Conservation (phyloP, 805 yeast species). For the Saccharomycopsis sp. region DNA sequence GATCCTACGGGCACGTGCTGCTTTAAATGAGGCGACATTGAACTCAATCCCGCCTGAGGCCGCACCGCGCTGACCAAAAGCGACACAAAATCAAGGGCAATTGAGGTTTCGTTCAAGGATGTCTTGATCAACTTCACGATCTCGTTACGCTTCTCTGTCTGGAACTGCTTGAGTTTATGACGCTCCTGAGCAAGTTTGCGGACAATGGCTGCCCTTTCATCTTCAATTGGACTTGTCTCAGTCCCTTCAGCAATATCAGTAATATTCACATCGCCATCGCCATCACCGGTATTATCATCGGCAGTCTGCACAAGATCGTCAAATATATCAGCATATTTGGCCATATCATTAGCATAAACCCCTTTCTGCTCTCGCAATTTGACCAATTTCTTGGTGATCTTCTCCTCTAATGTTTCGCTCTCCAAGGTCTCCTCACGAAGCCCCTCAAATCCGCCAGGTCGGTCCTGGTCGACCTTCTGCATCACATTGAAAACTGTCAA, state of each 20-base stretch:
- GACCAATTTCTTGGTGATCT: conserved; percentile 2
- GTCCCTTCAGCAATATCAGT: background rate
- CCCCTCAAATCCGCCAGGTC: conserved; percentile 10
- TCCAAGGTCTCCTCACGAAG: conserved; percentile 13
- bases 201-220: background rate
- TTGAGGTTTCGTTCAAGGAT: conserved; percentile 83
- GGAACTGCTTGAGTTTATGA: conserved; percentile 30
- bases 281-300: background rate
- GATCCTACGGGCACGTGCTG: conserved; percentile 74
- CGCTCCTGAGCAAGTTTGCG: conserved; percentile 22
- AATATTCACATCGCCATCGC: background rate
- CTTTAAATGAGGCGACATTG: conserved; percentile 80
- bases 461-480: conserved; percentile 11
- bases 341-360: conserved; percentile 1
- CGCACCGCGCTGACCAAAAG: conserved; percentile 70
- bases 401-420: conserved; percentile 13
- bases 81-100: conserved; percentile 83
- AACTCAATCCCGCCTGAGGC: conserved; percentile 79
- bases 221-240: conserved; percentile 1
- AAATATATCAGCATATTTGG: conserved; percentile 2
- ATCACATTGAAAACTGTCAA: conserved; percentile 9
- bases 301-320: background rate
- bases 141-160: conserved; percentile 41
- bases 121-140: conserved; percentile 46
- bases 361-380: conserved; percentile 1